Conservation (phyloP, 768 basidiomycete species). For the Mrakia gelida region DNA sequence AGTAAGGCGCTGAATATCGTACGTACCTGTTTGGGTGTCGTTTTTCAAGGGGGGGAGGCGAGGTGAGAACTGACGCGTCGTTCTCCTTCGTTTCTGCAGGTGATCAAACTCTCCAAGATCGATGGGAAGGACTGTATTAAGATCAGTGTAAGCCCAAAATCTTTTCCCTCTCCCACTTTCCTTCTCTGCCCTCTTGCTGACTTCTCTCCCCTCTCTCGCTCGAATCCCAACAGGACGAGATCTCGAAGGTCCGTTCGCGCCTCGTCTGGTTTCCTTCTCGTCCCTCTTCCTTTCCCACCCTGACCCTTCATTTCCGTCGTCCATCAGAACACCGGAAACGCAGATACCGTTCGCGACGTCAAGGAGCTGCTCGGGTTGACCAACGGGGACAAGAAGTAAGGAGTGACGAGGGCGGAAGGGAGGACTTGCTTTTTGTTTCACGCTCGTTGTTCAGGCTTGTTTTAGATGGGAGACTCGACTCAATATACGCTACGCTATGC, state of each 20-base stretch:
- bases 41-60: no score
- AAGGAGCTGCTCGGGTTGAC: constrained; percentile 48
- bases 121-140: constrained; percentile 76
- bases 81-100: background rate
- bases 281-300: background rate
- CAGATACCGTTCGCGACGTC: constrained; percentile 56
- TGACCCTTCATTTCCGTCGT: no score
- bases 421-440: no score
- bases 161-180: constrained; percentile 54
- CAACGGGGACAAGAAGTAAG: no score
- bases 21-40: background rate
- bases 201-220: background rate
- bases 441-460: no score
- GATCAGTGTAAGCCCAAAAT: constrained; percentile 85
- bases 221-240: background rate
- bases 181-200: background rate
- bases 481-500: no score
- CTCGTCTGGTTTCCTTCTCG: no score
- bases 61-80: constrained; percentile 52
- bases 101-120: constrained; percentile 57
- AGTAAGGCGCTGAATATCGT: constrained; percentile 72
- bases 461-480: no score
- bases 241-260: background rate
- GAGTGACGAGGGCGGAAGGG: no score
- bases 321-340: constrained; percentile 61